These are phyloP conservation scores for Phaffia tasmanica DNA, from an alignment of 768 basidiomycete genomes.

Conservation along the genomic window DNA sequence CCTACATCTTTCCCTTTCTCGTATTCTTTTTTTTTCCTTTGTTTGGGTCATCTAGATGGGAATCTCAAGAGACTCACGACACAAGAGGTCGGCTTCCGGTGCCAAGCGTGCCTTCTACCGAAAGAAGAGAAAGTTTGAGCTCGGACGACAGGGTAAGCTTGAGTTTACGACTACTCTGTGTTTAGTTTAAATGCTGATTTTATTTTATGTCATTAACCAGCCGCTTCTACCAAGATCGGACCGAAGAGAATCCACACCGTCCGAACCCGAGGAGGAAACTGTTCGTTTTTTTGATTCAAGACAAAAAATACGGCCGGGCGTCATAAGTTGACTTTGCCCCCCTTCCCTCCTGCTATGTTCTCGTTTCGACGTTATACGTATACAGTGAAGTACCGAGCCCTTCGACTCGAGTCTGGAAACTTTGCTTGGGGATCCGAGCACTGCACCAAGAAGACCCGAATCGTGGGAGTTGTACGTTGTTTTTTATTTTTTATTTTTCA, in stretches of 20 bases:
- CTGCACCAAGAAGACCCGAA: slow-evolving; percentile 85
- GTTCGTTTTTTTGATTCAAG: slow-evolving; percentile 5
- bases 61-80: slow-evolving; percentile 93
- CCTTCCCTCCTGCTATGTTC: not conserved
- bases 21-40: not conserved
- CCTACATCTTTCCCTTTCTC: slow-evolving; percentile 1
- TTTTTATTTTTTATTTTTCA: not conserved
- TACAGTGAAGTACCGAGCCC: slow-evolving; percentile 72
- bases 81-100: slow-evolving; percentile 87
- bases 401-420: slow-evolving; percentile 93
- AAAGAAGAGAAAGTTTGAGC: slow-evolving; percentile 99
- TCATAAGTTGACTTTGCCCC: not conserved
- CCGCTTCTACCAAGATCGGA: slow-evolving; percentile 94
- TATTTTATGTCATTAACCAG: slow-evolving; percentile 5
- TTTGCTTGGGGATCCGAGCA: slow-evolving; percentile 98
- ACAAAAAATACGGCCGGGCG: not conserved
- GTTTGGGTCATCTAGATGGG: slow-evolving; percentile 41
- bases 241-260: slow-evolving; percentile 90
- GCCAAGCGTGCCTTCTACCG: slow-evolving; percentile 82
- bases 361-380: not conserved
- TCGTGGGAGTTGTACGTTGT: slow-evolving; percentile 79
- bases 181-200: not conserved
- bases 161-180: not conserved
- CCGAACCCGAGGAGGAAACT: slow-evolving; percentile 87
- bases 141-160: slow-evolving; percentile 68